Conservation (phyloP, 73 alveolate species). For the Paramecium octaurelia region DNA sequence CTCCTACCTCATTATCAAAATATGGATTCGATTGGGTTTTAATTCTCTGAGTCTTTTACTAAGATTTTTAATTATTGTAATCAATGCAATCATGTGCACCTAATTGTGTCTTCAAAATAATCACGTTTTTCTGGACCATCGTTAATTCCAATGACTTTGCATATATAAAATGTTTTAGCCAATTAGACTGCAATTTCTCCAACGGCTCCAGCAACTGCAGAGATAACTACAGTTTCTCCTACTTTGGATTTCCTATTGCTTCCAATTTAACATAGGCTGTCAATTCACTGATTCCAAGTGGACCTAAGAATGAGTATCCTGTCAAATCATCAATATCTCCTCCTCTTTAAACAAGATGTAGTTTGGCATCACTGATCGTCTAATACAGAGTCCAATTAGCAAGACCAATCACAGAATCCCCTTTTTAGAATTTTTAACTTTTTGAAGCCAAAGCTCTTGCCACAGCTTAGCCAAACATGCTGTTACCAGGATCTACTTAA, state of each 20-base stretch:
- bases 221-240: constrained; percentile 70
- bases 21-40: constrained; percentile 74
- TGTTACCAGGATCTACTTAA: constrained; percentile 59
- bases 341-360: constrained; percentile 15
- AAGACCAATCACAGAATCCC: constrained; percentile 53
- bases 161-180: constrained; percentile 61
- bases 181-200: constrained; percentile 79
- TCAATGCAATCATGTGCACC: constrained; percentile 73
- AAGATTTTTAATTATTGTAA: constrained; percentile 66
- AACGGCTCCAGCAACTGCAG: constrained; percentile 87
- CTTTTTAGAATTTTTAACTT: constrained; percentile 49
- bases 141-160: constrained; percentile 65
- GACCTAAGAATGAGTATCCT: background rate
- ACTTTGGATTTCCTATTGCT: constrained; percentile 61
- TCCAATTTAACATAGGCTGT: constrained; percentile 62
- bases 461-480: constrained; percentile 45
- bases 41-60: constrained; percentile 55
- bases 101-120: constrained; percentile 52
- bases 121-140: constrained; percentile 66
- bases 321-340: constrained; percentile 45
- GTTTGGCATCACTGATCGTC: background rate
- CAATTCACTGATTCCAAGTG: constrained; percentile 55
- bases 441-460: constrained; percentile 42
- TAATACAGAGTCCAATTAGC: constrained; percentile 7
- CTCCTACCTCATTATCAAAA: constrained; percentile 83